Conservation (phyloP, 768 basidiomycete genomes). For the Tylopilus sp. region DNA sequence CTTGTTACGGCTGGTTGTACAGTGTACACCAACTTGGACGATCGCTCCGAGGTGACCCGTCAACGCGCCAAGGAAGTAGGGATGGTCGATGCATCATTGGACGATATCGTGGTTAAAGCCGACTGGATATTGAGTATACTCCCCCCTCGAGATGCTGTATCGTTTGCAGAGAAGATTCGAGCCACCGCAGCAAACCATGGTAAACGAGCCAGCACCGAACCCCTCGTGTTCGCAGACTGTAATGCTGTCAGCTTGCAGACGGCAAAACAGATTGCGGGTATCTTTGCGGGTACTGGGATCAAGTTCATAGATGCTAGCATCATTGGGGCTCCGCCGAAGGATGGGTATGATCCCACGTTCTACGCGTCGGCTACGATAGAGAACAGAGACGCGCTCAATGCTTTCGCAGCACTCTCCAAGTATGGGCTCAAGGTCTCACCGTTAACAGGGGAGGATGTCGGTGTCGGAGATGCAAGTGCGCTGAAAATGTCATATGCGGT, state of each 20-base stretch:
- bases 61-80: constrained; percentile 49
- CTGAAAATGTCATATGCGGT: constrained; percentile 66
- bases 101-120: constrained; percentile 35
- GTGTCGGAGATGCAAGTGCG: constrained; percentile 57
- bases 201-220: not conserved
- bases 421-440: constrained; percentile 46
- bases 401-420: constrained; percentile 39
- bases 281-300: constrained; percentile 40
- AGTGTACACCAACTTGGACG: constrained; percentile 53
- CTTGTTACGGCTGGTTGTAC: constrained; percentile 46
- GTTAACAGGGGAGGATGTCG: constrained; percentile 45
- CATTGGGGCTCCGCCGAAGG: constrained; percentile 52
- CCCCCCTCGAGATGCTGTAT: constrained; percentile 51
- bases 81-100: constrained; percentile 41
- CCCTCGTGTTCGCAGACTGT: constrained; percentile 48
- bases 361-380: constrained; percentile 46
- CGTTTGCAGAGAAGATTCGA: constrained; percentile 38
- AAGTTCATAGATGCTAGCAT: constrained; percentile 55
- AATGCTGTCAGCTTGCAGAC: constrained; percentile 57
- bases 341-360: constrained; percentile 48
- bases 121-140: constrained; percentile 55
- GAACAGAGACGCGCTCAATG: constrained; percentile 32
- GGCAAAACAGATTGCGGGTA: constrained; percentile 42
- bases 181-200: not conserved
- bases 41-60: constrained; percentile 50